These are phyloP conservation scores for Venturia pyrina DNA, from an alignment of 2,329 filamentous ascomycete genomes.

Conservation along the genomic window DNA sequence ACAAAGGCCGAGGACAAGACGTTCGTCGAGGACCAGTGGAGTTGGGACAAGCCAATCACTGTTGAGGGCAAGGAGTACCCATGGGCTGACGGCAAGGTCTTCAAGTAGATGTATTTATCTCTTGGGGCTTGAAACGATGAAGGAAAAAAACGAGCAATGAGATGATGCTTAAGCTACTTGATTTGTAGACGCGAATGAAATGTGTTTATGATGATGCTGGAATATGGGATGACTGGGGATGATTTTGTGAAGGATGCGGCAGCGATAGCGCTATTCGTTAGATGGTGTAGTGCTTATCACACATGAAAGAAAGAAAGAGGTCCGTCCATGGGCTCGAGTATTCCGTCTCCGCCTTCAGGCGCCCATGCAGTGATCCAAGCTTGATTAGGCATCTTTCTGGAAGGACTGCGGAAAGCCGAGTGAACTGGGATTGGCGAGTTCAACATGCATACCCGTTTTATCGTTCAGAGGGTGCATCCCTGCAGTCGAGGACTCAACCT, in stretches of 20 bases:
- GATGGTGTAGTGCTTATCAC: neutral
- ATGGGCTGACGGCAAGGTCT: conserved; percentile 91
- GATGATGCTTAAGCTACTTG: neutral
- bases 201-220: neutral
- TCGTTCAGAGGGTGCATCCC: neutral
- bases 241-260: neutral
- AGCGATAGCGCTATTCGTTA: neutral
- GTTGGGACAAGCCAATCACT: conserved; percentile 76
- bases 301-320: neutral
- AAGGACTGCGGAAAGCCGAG: neutral
- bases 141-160: neutral
- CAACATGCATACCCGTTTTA: neutral
- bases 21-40: conserved; percentile 80
- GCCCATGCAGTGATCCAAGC: neutral
- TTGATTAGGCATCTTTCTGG: neutral
- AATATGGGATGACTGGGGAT: neutral
- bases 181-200: neutral
- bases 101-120: conserved; percentile 59
- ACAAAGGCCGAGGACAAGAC: conserved; percentile 74
- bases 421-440: neutral
- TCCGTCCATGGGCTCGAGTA: too few species aligned
- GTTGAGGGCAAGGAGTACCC: conserved; percentile 81
- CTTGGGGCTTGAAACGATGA: neutral
- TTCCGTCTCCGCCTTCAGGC: too few species aligned
- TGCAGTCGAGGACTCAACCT: neutral